A percentile compares a stretch with the other conserved stretches of the same genome.
These are phyloP conservation scores for Arthrobotrys megalospora DNA, from an alignment of 2,329 filamentous ascomycete genomes.

Conservation along the genomic window DNA sequence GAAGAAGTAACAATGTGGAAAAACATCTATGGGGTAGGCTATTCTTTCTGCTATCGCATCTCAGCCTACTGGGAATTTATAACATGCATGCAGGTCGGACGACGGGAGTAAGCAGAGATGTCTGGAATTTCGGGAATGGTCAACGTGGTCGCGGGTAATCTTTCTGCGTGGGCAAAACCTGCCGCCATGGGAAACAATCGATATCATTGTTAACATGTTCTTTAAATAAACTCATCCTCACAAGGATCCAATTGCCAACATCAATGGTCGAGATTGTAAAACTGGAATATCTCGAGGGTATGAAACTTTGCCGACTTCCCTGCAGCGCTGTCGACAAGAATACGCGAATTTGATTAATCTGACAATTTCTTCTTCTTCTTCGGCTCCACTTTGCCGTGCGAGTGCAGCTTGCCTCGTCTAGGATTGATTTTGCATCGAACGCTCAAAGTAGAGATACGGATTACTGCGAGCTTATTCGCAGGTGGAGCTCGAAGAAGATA, in stretches of 20 bases:
- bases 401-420: neutral
- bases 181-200: neutral
- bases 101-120: slow-evolving; percentile 18
- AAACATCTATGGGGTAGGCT: neutral
- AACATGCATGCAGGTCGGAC: slow-evolving; percentile 15
- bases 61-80: slow-evolving; percentile 1
- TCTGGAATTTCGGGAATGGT: neutral
- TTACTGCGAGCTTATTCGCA: slow-evolving; percentile 29
- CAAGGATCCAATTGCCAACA: neutral
- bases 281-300: neutral
- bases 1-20: neutral
- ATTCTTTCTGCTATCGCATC: neutral
- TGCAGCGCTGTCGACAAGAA: slow-evolving; percentile 37
- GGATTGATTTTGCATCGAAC: neutral
- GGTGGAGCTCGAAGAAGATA: slow-evolving; percentile 25
- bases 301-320: neutral
- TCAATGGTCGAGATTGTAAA: neutral
- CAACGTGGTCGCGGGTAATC: slow-evolving; percentile 8
- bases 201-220: no score
- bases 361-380: slow-evolving; percentile 20
- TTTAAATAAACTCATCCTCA: neutral
- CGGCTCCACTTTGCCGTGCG: slow-evolving; percentile 22
- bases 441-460: neutral
- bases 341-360: slow-evolving; percentile 38
- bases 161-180: slow-evolving; percentile 12